Conservation (phyloP, 805 yeast genomes). For the Starmerella geochares region DNA sequence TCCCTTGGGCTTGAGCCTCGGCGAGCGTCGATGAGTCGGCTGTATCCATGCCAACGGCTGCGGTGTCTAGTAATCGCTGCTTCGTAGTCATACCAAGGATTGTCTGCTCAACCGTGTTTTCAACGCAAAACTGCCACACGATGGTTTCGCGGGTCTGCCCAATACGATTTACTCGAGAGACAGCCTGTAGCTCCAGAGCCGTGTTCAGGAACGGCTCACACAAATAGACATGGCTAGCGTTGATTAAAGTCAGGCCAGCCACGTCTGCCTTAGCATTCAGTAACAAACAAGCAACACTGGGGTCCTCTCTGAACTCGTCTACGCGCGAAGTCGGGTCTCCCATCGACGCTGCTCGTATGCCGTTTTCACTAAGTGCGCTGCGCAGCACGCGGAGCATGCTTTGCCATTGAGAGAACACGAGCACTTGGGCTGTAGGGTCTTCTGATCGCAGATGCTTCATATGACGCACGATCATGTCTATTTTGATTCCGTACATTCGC, state of each 20-base stretch:
- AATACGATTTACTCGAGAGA: slow-evolving; percentile 82
- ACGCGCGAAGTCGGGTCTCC: slow-evolving; percentile 27
- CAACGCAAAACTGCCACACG: slow-evolving; percentile 85
- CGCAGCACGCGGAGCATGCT: slow-evolving; percentile 59
- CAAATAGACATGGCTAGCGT: slow-evolving; percentile 83
- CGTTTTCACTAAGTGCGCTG: slow-evolving; percentile 51
- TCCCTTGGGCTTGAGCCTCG: slow-evolving; percentile 15
- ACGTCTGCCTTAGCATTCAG: slow-evolving; percentile 70
- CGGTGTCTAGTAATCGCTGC: slow-evolving; percentile 39
- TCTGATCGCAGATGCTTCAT: slow-evolving; percentile 50
- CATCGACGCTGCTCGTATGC: slow-evolving; percentile 49
- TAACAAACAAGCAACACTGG: slow-evolving; percentile 67
- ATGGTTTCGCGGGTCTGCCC: slow-evolving; percentile 76
- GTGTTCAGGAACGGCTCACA: slow-evolving; percentile 89
- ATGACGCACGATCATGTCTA: slow-evolving; percentile 71
- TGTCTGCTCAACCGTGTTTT: slow-evolving; percentile 79
- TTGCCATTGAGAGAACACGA: slow-evolving; percentile 83
- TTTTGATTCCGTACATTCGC: slow-evolving; percentile 68
- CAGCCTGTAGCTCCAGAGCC: slow-evolving; percentile 81
- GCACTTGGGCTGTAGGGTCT: slow-evolving; percentile 62
- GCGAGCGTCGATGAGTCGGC: slow-evolving; percentile 20
- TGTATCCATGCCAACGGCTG: slow-evolving; percentile 19
- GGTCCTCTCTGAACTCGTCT: slow-evolving; percentile 37
- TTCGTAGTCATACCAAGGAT: slow-evolving; percentile 60
- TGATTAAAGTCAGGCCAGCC: slow-evolving; percentile 77